Evolutionary conservation across 2,329 filamentous ascomycete species (phyloP), one percentile per base, ranked within the genome.

Genomic region (Clonostachys solani): DNA sequence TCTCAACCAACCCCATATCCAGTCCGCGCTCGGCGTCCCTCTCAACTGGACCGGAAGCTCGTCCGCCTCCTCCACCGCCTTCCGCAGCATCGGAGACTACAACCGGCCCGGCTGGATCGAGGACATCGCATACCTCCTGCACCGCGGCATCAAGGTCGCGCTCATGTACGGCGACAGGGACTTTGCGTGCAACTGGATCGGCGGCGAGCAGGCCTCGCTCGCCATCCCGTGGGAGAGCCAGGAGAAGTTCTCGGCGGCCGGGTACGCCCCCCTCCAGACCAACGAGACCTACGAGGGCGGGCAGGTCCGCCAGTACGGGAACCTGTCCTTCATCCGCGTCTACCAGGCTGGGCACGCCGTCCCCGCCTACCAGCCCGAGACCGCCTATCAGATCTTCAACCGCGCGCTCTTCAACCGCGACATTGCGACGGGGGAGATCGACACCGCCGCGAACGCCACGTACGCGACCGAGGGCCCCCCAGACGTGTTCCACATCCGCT

Each of bases 181-280:
- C 61, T 84, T 80, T 57, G 75, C 81, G 50, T 84, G 80, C 62
- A 84, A 84, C 60, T 84, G 85, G 66, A 71, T 85, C 53, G 89
- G 89, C n/a, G 89, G 87, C 35, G 78, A 74, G 6, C 65, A 60
- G 12, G 71, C 70, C 2, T 71, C 74, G 2, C 66, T 80, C 34
- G 64, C 66, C 0, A 62, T 81, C 19, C 60, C 66, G 12, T 80
- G 69, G 55, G 49, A 60, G 2, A 67, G 63, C 3, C 58, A 66
- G 8, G 49, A 62, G 1, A 59, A 65, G 4, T 81, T 81, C 53
- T 56, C 49, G 9, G 58, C 65, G 0, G 80, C 85, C 0, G 84
- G 83, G 1, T 89, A 88, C 57, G 73, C 77, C 1, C 77, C 81
- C 3, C 75, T 89, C 40, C 64, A 76, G 13, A 78, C 83, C 7